Evolutionary conservation across 345 rosid genomes (phyloP), one percentile per base, ranked within the genome.

Genomic region (Dovyalis caffra): DNA sequence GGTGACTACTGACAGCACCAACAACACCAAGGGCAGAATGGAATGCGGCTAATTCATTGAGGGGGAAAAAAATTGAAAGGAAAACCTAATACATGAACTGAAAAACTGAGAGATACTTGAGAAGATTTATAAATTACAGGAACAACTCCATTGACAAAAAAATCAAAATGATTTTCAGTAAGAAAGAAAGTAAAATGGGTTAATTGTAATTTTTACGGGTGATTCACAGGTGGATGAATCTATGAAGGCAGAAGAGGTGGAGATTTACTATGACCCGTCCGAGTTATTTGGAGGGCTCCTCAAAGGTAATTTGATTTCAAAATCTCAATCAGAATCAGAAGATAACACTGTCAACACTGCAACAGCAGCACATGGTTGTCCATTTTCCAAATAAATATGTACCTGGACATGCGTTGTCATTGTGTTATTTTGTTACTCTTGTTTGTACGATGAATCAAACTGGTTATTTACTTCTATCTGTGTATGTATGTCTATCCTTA

Each of bases 231-330:
- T 88, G 68, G 97, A 93, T 83, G 92, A 91, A 76, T 70, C 84
- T 6, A 82, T 89, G 26, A 82, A 82, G 83, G 92, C 74, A 40
- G 92, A 93, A 72, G 94, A 89, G 6, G 91, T 85, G 33, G 90
- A 91, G 77, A 79, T 87, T 37, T 90, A 86, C 78, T 91, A 87
- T 74, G 92, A 91, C 40, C 90, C 95, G 40, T 89, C 82, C 18
- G 92, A 89, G 80, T 86, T 91, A 51, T 88, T 90, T 53, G 90
- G 87, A 4, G 95, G 88, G 3, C 78, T 91, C 12, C 79, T 90
- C 35, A 90, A 77, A 73, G 87, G 86, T 23, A 57, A 76, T 20
- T 4, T 53, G 26, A 16, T 33, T 7, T 25, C 66, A 6, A 8
- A 43, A 20, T 23, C 72, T 40, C 72, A 0, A 20, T 20, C 56